A percentile compares a stretch with the other conserved stretches of the same genome.
Evolutionary conservation across 1,284 basidiomycete species (phyloP).

Genomic region (Vanrija sp.): DNA sequence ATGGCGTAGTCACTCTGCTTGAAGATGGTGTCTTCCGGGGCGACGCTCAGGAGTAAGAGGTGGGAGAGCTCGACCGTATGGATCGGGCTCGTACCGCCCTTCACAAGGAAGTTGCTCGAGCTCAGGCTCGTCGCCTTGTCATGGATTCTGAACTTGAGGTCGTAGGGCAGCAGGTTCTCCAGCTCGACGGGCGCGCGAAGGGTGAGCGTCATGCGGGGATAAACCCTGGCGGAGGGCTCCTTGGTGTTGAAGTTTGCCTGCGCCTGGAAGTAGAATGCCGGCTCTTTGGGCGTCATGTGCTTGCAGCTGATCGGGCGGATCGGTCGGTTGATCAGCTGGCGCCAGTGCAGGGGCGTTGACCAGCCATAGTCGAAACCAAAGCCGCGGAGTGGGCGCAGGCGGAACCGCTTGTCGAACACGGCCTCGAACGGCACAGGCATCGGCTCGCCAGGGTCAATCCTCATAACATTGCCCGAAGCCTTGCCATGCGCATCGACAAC

Average conservation of each 20-base stretch:
- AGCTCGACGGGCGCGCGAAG: slow-evolving; percentile 94
- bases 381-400: slow-evolving; percentile 89
- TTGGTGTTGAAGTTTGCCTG: slow-evolving; percentile 77
- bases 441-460: slow-evolving; percentile 82
- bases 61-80: slow-evolving; percentile 96
- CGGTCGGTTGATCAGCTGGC: slow-evolving; percentile 76
- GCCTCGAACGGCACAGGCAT: slow-evolving; percentile 89
- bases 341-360: slow-evolving; percentile 85
- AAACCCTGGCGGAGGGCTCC: slow-evolving; percentile 64
- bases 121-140: slow-evolving; percentile 89
- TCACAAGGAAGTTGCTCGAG: slow-evolving; percentile 79
- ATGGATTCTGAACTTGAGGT: slow-evolving; percentile 92
- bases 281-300: slow-evolving; percentile 74
- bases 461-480: slow-evolving; percentile 74
- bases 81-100: slow-evolving; percentile 92
- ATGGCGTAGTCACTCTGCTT: slow-evolving; percentile 97
- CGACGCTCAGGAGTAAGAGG: slow-evolving; percentile 84
- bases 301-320: slow-evolving; percentile 81
- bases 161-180: slow-evolving; percentile 93
- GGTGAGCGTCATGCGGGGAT: slow-evolving; percentile 77
- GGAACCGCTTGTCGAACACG: slow-evolving; percentile 76
- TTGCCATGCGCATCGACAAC: slow-evolving; percentile 82
- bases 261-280: slow-evolving; percentile 92
- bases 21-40: slow-evolving; percentile 87
- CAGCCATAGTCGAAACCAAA: slow-evolving; percentile 63